Conservation (phyloP, 2,329 filamentous ascomycete species). For the Zopfia rhizophila region DNA sequence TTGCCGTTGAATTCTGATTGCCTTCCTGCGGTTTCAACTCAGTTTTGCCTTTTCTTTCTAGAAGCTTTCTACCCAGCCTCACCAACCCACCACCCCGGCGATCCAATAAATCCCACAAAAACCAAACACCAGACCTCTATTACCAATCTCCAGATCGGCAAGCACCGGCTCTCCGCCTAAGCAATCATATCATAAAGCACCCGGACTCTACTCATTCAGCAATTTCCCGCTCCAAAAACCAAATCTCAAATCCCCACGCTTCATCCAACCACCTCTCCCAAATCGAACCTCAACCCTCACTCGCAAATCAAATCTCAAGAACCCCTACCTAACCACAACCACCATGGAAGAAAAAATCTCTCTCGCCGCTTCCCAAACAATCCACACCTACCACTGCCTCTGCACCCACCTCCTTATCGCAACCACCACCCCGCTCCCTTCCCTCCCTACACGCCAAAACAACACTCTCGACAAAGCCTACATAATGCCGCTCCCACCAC, state of each 20-base stretch:
- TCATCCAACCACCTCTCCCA: too few species aligned
- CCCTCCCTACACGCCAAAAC: conserved; percentile 63
- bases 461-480: conserved; percentile 62
- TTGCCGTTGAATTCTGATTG: too few species aligned
- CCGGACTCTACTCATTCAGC: too few species aligned
- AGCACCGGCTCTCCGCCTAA: conserved; percentile 46
- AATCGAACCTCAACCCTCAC: not conserved
- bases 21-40: too few species aligned
- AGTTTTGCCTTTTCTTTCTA: too few species aligned
- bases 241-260: too few species aligned
- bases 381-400: conserved; percentile 71
- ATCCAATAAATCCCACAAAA: too few species aligned
- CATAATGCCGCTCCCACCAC: conserved; percentile 65
- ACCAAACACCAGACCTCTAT: too few species aligned
- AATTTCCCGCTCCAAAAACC: not conserved
- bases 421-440: conserved; percentile 63
- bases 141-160: too few species aligned
- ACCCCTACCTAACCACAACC: not conserved
- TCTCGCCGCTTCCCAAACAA: conserved; percentile 46
- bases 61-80: conserved; percentile 18
- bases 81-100: conserved; percentile 11
- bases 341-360: conserved; percentile 43
- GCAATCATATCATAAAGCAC: too few species aligned
- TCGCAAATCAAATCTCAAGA: not conserved
- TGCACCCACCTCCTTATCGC: conserved; percentile 73